A percentile compares a stretch with the other conserved stretches of the same genome.
phyloP scores from a whole-genome alignment of 2,329 filamentous ascomycete species.

The Xylariaceae sp. region DNA sequence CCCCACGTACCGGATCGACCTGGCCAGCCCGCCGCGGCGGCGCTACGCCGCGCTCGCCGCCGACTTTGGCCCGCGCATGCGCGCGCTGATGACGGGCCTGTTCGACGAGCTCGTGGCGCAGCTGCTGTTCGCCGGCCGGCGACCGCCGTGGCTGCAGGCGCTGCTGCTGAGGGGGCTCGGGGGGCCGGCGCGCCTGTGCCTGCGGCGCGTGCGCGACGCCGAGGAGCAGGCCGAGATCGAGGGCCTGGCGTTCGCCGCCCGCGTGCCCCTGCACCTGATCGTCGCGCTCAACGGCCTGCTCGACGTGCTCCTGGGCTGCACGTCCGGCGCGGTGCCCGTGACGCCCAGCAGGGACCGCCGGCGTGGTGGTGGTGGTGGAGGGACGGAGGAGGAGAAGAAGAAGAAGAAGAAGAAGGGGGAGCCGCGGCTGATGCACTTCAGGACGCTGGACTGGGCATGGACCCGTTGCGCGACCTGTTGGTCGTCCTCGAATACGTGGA shows the following conservation, averaged over 20 bases:
- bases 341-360: constrained; percentile 7
- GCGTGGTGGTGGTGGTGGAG: constrained; percentile 37
- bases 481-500: constrained; percentile 44
- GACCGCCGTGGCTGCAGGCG: constrained; percentile 16
- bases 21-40: constrained; percentile 42
- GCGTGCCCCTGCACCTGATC: constrained; percentile 50
- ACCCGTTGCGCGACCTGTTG: constrained; percentile 38
- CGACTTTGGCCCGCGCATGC: constrained; percentile 36
- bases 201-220: constrained; percentile 41
- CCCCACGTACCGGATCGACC: constrained; percentile 35
- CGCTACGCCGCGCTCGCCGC: constrained; percentile 42
- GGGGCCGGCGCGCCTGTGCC: constrained; percentile 17
- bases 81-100: constrained; percentile 34
- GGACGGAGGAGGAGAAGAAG: constrained; percentile 14
- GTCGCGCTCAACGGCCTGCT: constrained; percentile 56
- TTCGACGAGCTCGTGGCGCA: constrained; percentile 42
- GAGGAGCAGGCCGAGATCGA: constrained; percentile 56
- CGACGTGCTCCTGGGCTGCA: constrained; percentile 59
- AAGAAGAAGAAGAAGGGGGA: background rate
- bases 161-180: constrained; percentile 21
- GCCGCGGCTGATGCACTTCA: constrained; percentile 43
- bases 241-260: constrained; percentile 44
- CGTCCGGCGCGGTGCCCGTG: constrained; percentile 35
- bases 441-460: constrained; percentile 51
- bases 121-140: constrained; percentile 12